These are phyloP conservation scores for Paramecium octaurelia DNA, from an alignment of 73 alveolate species.

Conservation along the genomic window DNA sequence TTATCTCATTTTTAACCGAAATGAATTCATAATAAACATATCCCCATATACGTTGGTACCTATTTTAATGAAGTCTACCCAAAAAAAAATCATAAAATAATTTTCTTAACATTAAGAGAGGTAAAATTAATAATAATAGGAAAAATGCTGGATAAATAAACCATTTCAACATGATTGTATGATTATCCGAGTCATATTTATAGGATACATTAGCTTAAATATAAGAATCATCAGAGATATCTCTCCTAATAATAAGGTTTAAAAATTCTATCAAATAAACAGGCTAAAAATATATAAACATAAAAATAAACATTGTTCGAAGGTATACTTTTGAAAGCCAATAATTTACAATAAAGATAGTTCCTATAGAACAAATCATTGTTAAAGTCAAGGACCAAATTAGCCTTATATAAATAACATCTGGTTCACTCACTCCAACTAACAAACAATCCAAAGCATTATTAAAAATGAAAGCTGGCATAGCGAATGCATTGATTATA, in stretches of 20 bases:
- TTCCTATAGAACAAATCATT: not conserved
- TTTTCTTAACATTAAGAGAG: not conserved
- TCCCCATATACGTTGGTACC: not conserved
- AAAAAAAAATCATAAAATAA: not conserved
- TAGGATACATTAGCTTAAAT: slow-evolving; percentile 25
- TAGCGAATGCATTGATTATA: not conserved
- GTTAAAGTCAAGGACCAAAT: not conserved
- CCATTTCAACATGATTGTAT: not conserved
- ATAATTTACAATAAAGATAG: not conserved
- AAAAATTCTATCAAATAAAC: not conserved
- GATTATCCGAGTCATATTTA: not conserved
- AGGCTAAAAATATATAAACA: slow-evolving; percentile 12
- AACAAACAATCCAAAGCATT: slow-evolving; percentile 2
- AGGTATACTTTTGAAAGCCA: not conserved
- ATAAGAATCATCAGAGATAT: not conserved
- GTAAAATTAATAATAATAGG: not conserved
- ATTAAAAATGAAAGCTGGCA: not conserved
- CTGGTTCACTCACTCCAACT: not conserved
- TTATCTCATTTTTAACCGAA: not conserved
- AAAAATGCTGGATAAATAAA: not conserved
- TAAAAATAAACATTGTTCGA: not conserved
- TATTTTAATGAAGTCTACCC: not conserved
- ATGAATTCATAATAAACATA: not conserved
- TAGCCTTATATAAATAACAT: not conserved
- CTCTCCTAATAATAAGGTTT: not conserved